These are phyloP conservation scores for Aspergillus sp. DNA, from an alignment of 2,329 filamentous ascomycete genomes.

Conservation along the genomic window DNA sequence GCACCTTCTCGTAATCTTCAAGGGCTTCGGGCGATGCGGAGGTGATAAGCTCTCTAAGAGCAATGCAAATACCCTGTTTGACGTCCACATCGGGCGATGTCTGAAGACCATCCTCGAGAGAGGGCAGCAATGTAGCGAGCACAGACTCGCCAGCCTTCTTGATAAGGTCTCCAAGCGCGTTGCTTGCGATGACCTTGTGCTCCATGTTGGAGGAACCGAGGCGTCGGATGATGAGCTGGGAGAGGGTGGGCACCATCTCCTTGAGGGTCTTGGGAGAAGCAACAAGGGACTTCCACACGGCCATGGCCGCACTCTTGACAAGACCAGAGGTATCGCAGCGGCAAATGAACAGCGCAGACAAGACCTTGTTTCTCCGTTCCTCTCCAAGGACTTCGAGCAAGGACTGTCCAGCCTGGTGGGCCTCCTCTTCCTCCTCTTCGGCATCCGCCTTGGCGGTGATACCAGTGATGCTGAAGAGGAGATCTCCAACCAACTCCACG, in stretches of 20 bases:
- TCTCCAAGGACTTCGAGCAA: constrained; percentile 90
- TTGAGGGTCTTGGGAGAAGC: constrained; percentile 89
- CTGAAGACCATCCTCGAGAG: constrained; percentile 85
- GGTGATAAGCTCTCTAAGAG: constrained; percentile 86
- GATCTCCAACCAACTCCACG: constrained; percentile 92
- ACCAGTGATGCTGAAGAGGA: constrained; percentile 96
- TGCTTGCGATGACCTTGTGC: constrained; percentile 97
- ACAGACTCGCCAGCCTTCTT: constrained; percentile 95
- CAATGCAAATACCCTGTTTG: constrained; percentile 96
- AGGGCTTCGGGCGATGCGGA: constrained; percentile 85
- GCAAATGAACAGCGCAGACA: constrained; percentile 96
- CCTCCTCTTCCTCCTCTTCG: constrained; percentile 72
- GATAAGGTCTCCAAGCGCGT: constrained; percentile 93
- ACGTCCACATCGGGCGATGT: constrained; percentile 87
- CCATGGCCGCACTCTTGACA: constrained; percentile 83
- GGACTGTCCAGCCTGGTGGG: constrained; percentile 86
- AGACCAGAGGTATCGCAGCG: constrained; percentile 92
- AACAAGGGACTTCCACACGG: constrained; percentile 95
- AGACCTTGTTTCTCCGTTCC: constrained; percentile 93
- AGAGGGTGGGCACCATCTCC: constrained; percentile 91
- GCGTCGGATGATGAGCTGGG: constrained; percentile 88
- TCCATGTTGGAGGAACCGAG: constrained; percentile 96
- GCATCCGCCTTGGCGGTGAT: constrained; percentile 78
- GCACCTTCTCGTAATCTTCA: constrained; percentile 90
- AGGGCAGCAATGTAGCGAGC: constrained; percentile 80